Percentiles rank a stretch among this genome's conserved stretches.
These are phyloP conservation scores for Aspergillus piperis DNA, from an alignment of 2,329 filamentous ascomycete species.

Conservation along the genomic window DNA sequence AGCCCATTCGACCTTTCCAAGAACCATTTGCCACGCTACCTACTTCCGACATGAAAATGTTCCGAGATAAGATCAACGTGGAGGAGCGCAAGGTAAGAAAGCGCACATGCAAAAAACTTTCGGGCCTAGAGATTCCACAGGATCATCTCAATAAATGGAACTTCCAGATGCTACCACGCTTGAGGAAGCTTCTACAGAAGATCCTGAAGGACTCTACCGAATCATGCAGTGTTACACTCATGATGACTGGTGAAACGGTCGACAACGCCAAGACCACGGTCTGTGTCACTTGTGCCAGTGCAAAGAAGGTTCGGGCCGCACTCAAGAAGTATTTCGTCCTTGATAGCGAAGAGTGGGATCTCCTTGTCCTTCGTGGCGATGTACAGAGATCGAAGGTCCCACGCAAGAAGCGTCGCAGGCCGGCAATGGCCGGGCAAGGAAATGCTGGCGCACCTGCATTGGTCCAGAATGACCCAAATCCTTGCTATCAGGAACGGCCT, in stretches of 20 bases:
- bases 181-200: conserved; percentile 61
- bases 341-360: conserved; percentile 57
- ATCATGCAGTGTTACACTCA: conserved; percentile 62
- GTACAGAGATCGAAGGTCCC: conserved; percentile 57
- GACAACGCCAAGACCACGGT: conserved; percentile 63
- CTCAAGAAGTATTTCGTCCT: conserved; percentile 60
- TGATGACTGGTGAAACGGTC: conserved; percentile 60
- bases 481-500: conserved; percentile 75
- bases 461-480: conserved; percentile 55
- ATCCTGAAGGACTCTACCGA: conserved; percentile 61
- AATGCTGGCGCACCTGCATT: conserved; percentile 30
- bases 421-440: conserved; percentile 33
- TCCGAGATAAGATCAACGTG: conserved; percentile 24
- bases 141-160: conserved; percentile 62
- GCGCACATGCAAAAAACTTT: conserved; percentile 47
- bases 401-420: conserved; percentile 43
- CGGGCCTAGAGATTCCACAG: conserved; percentile 56
- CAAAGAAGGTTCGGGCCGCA: conserved; percentile 58
- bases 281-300: conserved; percentile 63
- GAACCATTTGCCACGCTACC: conserved; percentile 23
- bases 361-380: conserved; percentile 63
- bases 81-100: conserved; percentile 39
- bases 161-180: conserved; percentile 56
- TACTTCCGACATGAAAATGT: conserved; percentile 26
- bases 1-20: conserved; percentile 18